Percentiles rank a stretch among this genome's conserved stretches.
These are phyloP conservation scores for Penicillium glabrum DNA, from an alignment of 2,329 filamentous ascomycete species.

Conservation along the genomic window DNA sequence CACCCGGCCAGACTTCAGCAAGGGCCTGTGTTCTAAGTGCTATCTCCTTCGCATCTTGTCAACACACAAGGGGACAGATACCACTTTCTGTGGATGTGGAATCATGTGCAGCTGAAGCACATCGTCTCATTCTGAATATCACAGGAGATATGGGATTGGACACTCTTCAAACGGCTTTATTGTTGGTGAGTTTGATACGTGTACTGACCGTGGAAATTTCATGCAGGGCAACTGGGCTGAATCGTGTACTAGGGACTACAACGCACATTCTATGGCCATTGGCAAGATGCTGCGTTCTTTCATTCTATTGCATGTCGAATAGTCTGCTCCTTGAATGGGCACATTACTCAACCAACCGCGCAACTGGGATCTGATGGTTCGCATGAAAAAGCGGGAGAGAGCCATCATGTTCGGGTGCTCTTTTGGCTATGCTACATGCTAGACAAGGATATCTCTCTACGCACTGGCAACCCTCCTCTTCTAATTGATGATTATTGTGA, in stretches of 20 bases:
- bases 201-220: neutral
- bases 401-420: slow-evolving; percentile 6
- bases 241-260: slow-evolving; percentile 8
- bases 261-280: slow-evolving; percentile 6
- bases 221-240: neutral
- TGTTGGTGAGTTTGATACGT: slow-evolving; percentile 9
- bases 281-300: slow-evolving; percentile 12
- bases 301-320: slow-evolving; percentile 15
- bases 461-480: slow-evolving; percentile 13
- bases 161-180: slow-evolving; percentile 11
- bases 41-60: slow-evolving; percentile 9
- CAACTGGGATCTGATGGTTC: neutral
- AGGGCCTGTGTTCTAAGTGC: slow-evolving; percentile 12
- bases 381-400: neutral
- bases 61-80: neutral
- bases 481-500: slow-evolving; percentile 17
- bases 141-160: slow-evolving; percentile 3
- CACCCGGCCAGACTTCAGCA: slow-evolving; percentile 5
- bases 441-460: slow-evolving; percentile 54
- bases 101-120: slow-evolving; percentile 6
- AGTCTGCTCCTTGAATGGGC: slow-evolving; percentile 12
- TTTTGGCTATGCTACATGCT: slow-evolving; percentile 49
- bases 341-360: neutral
- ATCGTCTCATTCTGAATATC: slow-evolving; percentile 4
- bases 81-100: slow-evolving; percentile 1